Base-by-base conservation (phyloP, 352 stramenopile species). In the Pseudoperonospora humuli region DNA sequence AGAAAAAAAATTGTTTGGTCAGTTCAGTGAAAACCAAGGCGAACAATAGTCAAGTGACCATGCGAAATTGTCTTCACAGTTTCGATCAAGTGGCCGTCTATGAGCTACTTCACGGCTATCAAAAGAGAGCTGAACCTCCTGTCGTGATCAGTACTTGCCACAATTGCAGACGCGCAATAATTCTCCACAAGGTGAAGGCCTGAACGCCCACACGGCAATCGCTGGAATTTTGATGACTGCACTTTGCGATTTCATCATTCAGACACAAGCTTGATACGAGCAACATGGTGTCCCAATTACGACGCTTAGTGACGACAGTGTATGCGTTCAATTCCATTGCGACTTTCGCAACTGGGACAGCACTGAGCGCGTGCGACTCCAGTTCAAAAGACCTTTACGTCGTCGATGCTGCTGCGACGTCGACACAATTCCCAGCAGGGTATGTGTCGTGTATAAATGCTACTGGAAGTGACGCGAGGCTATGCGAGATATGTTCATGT, bases 401-500 rank as follows among this genome's bases (percentile, higher is more conserved):
- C 25, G 44, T 51, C 27, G 62, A 75, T 28, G 21, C 40, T 5
- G 53, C 32, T 3, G 43, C 39, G 2, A 25, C 44, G 3, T 49
- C 64, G 32, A 47, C 21, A 13, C n/a, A 41, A 13, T 66, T 75
- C 33, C 61, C 64, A 10, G 23, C 37, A 3, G 67, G 61, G 4
- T 75, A 61, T 23, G 36, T 68, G 38, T 47, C 61, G 25, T 79
- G 67, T 37, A 15, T 47, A 7, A 60, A 48, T 11, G 17, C 38
- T 19, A 52, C 38, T 6, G 46, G 24, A 8, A 38, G 24, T 27
- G 35, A 48, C 24, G 26, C 3, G 9, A 14, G 2, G 6, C 14
- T 53, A 10, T 79, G 67, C 29, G 24, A 40, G 4, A 23, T 33
- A 2, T 79, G 67, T 28, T 45, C 50, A 2, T 79, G 67, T 44